A percentile compares a stretch with the other conserved stretches of the same genome.
These are phyloP conservation scores for Castanea mollissima DNA, from an alignment of 306 rosid genomes.

Conservation along the genomic window DNA sequence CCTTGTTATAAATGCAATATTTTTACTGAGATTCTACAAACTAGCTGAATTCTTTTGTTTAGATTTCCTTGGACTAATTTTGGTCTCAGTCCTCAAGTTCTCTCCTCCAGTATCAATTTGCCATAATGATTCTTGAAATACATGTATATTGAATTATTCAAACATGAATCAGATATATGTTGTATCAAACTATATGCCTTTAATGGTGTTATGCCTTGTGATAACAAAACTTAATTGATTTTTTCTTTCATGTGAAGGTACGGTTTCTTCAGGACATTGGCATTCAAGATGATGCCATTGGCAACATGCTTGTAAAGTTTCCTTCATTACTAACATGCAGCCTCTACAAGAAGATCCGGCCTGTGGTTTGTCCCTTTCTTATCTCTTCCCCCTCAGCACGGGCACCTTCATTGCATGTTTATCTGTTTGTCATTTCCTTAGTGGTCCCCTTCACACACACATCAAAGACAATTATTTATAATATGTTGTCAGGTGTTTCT, in stretches of 20 bases:
- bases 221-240: slow-evolving; percentile 17
- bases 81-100: slow-evolving; percentile 14
- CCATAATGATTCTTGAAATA: slow-evolving; percentile 3
- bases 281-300: slow-evolving; percentile 70
- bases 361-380: slow-evolving; percentile 70
- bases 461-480: neutral
- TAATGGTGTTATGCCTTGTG: slow-evolving; percentile 9
- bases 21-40: neutral
- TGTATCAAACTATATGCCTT: neutral
- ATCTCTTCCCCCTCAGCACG: neutral
- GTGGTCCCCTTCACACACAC: neutral
- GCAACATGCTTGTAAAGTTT: slow-evolving; percentile 94
- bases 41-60: slow-evolving; percentile 3
- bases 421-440: neutral
- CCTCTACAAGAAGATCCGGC: slow-evolving; percentile 87
- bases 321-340: slow-evolving; percentile 86
- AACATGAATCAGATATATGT: neutral
- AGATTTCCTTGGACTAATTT: neutral
- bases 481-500: neutral
- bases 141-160: neutral
- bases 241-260: slow-evolving; percentile 50
- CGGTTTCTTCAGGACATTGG: slow-evolving; percentile 78
- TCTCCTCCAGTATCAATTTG: neutral
- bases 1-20: neutral
- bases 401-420: neutral